phyloP scores from a whole-genome alignment of 2,329 filamentous ascomycete species.

The Leptodontidium sp. region DNA sequence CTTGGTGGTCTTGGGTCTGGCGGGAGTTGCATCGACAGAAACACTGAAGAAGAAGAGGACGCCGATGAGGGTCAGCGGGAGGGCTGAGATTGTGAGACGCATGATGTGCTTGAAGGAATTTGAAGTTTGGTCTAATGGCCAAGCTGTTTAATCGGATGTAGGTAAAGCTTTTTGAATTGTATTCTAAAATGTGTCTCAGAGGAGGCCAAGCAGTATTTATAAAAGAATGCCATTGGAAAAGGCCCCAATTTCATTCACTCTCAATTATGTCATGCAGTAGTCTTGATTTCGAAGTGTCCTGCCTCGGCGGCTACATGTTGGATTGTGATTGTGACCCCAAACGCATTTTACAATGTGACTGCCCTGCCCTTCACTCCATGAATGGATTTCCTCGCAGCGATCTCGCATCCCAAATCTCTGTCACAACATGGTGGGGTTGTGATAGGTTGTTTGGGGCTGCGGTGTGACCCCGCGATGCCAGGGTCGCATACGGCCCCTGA shows the following conservation, averaged over 20 bases:
- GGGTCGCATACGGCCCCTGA: slow-evolving; percentile 18
- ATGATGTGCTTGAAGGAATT: background rate
- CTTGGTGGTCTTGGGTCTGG: background rate
- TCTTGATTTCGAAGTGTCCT: background rate
- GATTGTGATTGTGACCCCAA: slow-evolving; percentile 8
- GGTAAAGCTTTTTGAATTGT: background rate
- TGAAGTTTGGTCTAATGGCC: too few species aligned
- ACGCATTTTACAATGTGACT: background rate
- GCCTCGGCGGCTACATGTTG: slow-evolving; percentile 9
- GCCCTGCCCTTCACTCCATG: background rate
- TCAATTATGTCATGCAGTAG: background rate
- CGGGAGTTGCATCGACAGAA: background rate
- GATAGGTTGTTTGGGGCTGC: slow-evolving; percentile 9
- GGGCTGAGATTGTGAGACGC: background rate
- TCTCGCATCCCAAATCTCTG: background rate
- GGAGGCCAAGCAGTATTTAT: background rate
- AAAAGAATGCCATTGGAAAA: too few species aligned
- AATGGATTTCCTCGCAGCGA: background rate
- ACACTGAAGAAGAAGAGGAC: background rate
- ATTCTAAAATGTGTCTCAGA: background rate
- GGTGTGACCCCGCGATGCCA: slow-evolving; percentile 15
- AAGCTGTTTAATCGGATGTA: background rate
- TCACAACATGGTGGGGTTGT: slow-evolving; percentile 13
- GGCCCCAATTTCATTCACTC: background rate
- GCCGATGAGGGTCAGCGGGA: background rate